Percentiles rank a stretch among this genome's conserved stretches.
These are phyloP conservation scores for Coniochaeta prunicola DNA, from an alignment of 2,329 filamentous ascomycete genomes.

Conservation along the genomic window DNA sequence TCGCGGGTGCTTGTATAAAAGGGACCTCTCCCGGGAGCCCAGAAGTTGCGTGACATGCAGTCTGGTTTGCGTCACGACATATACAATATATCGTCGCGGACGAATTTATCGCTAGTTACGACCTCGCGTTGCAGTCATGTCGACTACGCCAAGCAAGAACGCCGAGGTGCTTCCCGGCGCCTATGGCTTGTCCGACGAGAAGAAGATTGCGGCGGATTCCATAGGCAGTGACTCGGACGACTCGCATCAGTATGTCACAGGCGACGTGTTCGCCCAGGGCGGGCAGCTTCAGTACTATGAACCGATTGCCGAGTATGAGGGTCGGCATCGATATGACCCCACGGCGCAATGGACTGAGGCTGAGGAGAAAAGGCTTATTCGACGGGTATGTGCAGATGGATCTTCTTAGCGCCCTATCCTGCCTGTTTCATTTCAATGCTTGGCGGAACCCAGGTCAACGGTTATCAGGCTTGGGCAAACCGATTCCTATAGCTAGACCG, in stretches of 20 bases:
- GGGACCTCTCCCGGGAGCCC: not conserved
- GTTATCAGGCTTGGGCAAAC: not conserved
- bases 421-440: not conserved
- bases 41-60: not conserved
- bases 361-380: conserved; percentile 48
- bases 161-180: not conserved
- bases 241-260: not conserved
- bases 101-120: not conserved
- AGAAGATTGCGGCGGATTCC: not conserved
- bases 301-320: conserved; percentile 50
- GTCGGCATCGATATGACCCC: conserved; percentile 51
- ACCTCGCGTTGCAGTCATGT: not conserved
- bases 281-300: conserved; percentile 25
- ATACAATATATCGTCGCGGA: not conserved
- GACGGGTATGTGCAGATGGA: conserved; percentile 32
- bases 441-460: conserved; percentile 5
- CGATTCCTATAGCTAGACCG: not conserved
- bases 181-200: not conserved
- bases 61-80: not conserved
- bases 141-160: not conserved
- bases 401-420: not conserved
- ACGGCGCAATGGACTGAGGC: conserved; percentile 45
- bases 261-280: conserved; percentile 8
- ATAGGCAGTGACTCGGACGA: conserved; percentile 1
- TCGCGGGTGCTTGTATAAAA: not conserved